These are phyloP conservation scores for Gremmenia infestans DNA, from an alignment of 2,329 filamentous ascomycete genomes.

Conservation along the genomic window DNA sequence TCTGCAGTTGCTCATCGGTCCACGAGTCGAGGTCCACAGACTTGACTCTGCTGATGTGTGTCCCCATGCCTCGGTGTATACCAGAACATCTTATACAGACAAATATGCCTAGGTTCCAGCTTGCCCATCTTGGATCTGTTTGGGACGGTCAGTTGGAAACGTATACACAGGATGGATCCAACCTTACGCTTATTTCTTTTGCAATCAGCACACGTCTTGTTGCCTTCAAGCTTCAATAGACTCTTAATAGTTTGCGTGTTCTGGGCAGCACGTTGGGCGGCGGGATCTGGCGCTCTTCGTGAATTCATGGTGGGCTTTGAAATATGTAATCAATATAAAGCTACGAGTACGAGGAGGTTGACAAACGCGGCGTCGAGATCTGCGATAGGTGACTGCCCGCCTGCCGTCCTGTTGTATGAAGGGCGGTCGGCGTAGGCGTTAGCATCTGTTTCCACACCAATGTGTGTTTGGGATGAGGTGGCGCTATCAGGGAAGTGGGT, in stretches of 20 bases:
- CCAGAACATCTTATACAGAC: slow-evolving; percentile 98
- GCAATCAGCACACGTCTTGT: slow-evolving; percentile 97
- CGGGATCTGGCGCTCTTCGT: slow-evolving; percentile 69
- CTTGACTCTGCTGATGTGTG: slow-evolving; percentile 96
- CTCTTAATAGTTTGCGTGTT: slow-evolving; percentile 93
- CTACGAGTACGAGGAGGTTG: neutral
- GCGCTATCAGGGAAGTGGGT: neutral
- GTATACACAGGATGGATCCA: neutral
- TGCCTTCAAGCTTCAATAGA: slow-evolving; percentile 87
- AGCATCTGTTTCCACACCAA: no score
- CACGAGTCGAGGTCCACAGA: slow-evolving; percentile 96
- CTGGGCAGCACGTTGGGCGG: slow-evolving; percentile 82
- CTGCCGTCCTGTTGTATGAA: neutral
- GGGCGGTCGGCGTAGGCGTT: neutral
- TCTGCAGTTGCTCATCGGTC: slow-evolving; percentile 97
- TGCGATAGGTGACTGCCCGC: slow-evolving; percentile 1
- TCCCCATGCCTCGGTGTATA: slow-evolving; percentile 98
- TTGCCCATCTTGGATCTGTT: slow-evolving; percentile 96
- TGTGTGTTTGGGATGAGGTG: slow-evolving; percentile 1
- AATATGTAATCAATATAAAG: slow-evolving; percentile 15
- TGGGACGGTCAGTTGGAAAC: slow-evolving; percentile 1
- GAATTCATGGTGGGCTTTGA: slow-evolving; percentile 56
- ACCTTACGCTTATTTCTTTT: slow-evolving; percentile 93
- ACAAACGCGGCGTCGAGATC: neutral
- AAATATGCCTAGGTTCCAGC: slow-evolving; percentile 97